Percentiles rank a stretch among this genome's conserved stretches.
These are phyloP conservation scores for Zasmidium citrigriseum DNA, from an alignment of 2,329 filamentous ascomycete species.

Conservation along the genomic window DNA sequence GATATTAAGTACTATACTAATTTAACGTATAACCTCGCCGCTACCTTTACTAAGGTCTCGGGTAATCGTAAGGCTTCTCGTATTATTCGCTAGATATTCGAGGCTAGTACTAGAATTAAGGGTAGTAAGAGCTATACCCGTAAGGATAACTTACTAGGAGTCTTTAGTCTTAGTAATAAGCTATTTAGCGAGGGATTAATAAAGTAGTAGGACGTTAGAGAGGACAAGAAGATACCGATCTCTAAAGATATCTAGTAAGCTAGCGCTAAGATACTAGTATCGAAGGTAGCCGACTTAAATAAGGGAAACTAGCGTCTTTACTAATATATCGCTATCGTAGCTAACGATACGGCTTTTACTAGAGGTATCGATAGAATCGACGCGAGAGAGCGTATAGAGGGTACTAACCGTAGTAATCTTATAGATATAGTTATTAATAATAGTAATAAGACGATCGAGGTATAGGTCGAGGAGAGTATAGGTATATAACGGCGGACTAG, in stretches of 20 bases:
- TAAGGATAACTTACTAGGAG: background rate
- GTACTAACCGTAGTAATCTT: background rate
- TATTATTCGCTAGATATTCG: background rate
- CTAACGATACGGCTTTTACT: background rate
- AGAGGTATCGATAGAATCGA: background rate
- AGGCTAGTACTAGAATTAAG: background rate
- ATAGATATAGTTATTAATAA: background rate
- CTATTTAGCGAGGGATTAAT: background rate
- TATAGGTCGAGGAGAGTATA: background rate
- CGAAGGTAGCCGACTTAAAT: background rate
- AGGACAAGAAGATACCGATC: background rate
- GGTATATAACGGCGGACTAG: background rate
- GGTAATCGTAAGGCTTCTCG: background rate
- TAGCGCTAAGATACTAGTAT: background rate
- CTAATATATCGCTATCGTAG: background rate
- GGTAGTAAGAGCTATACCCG: background rate
- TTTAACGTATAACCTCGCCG: background rate
- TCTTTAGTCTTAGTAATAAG: background rate
- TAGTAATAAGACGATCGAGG: background rate
- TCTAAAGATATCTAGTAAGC: background rate
- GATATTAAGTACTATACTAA: background rate
- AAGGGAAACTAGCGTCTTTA: background rate
- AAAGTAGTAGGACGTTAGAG: background rate
- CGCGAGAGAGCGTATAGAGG: background rate
- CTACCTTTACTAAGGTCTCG: background rate